These are phyloP conservation scores for Chlamydomonas reinhardtii DNA, from an alignment of 163 green algal species.

Conservation along the genomic window DNA sequence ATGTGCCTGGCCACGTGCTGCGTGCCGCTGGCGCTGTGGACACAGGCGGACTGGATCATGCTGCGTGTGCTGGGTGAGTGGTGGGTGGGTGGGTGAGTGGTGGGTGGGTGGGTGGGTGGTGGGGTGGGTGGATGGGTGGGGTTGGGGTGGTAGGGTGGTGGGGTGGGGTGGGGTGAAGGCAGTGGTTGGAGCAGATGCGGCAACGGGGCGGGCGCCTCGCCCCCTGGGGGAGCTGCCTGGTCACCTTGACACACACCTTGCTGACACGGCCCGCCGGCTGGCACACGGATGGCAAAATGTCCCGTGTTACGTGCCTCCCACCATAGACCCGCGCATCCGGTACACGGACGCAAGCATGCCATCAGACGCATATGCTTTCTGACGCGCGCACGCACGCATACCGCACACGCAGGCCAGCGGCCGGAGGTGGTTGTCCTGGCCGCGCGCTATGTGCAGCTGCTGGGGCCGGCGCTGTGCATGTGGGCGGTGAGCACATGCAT, in stretches of 20 bases:
- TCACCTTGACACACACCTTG: no score
- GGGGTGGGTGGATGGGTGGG: no score
- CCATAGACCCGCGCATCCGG: no score
- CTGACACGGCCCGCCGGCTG: no score
- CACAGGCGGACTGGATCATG: conserved; percentile 43
- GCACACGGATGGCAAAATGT: no score
- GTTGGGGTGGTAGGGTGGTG: neutral
- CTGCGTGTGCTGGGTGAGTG: conserved; percentile 26
- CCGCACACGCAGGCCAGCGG: conserved; percentile 9
- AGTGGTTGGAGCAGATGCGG: no score
- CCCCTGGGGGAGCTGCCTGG: no score
- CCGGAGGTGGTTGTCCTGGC: conserved; percentile 24
- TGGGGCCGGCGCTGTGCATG: conserved; percentile 38
- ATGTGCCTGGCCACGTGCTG: conserved; percentile 50
- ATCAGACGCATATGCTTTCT: no score
- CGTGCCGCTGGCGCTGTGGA: conserved; percentile 51
- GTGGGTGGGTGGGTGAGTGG: neutral
- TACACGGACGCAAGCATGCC: no score
- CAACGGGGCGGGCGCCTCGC: no score
- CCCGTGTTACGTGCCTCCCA: no score
- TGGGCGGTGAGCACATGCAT: conserved; percentile 17
- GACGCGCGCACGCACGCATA: neutral
- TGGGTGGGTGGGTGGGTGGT: neutral
- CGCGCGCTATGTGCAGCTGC: conserved; percentile 18
- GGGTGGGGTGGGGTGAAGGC: no score